A percentile compares a stretch with the other conserved stretches of the same genome.
Conservation (phyloP, 2,329 filamentous ascomycete species). For the Arthrobotrys sphaeroides region DNA sequence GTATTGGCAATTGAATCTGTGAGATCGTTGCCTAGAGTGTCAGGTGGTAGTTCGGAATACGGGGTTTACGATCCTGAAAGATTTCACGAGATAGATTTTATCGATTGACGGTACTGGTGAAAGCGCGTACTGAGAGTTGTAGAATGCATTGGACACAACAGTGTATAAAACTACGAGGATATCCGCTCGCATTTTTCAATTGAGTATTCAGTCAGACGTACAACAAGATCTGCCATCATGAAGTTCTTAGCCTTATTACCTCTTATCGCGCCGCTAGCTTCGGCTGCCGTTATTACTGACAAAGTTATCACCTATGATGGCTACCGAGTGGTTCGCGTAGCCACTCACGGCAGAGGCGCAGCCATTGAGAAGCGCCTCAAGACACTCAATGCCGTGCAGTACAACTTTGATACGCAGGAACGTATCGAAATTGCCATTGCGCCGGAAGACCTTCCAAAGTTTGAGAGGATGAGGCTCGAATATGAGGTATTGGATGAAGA, state of each 20-base stretch:
- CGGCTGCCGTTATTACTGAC: conserved; percentile 31
- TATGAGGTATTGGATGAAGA: conserved; percentile 32
- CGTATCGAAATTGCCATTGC: conserved; percentile 37
- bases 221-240: background rate
- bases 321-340: conserved; percentile 63
- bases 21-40: conserved; percentile 37
- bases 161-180: background rate
- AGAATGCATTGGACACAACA: background rate
- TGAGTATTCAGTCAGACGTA: background rate
- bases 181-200: background rate
- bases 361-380: conserved; percentile 58
- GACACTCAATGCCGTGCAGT: conserved; percentile 33
- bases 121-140: too few species aligned
- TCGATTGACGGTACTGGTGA: background rate
- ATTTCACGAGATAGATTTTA: background rate
- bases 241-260: conserved; percentile 40
- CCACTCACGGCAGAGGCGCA: conserved; percentile 62
- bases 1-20: background rate
- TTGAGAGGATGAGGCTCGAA: conserved; percentile 23
- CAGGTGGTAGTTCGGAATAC: background rate
- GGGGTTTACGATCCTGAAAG: background rate
- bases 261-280: conserved; percentile 39
- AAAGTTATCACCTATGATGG: conserved; percentile 58
- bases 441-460: conserved; percentile 32
- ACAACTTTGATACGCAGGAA: conserved; percentile 29